Base-by-base conservation (phyloP, 352 stramenopile species). In the Pythium aphanidermatum region DNA sequence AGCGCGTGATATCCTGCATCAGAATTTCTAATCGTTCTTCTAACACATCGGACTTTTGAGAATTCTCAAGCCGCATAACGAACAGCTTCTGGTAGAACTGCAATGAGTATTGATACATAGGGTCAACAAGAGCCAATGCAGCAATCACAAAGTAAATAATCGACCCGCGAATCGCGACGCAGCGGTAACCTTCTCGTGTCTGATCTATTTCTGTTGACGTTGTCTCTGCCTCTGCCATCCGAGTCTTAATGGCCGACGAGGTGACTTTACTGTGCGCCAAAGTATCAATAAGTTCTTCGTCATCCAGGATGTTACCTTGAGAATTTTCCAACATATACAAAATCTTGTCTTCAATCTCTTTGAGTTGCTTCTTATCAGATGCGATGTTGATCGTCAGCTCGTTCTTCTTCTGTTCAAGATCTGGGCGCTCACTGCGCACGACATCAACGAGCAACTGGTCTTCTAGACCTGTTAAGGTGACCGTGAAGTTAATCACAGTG, bases 121-220 rank as follows among this genome's bases (percentile, higher is more conserved):
- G 82, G 29, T 97, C 89, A 9, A 98, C 83, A n/a, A 91, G 68
- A 32, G 87, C 86, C 2, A 97, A 61, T 17, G 83, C 86, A 1
- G 92, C 89, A 29, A 97, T 95, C 11, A 95, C 89, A 59, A 97
- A 98, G 67, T 97, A 98, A 38, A 98, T 88, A 42, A 97, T 85
- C 2, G 81, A 95, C 7, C 89, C 92, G 12, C 91, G 76, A 10
- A 92, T 70, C 8, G 92, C 92, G 7, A 97, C 86, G 35, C 82
- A 82, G 2, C 92, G 83, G 45, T 97, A 98, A 2, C 73, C 74
- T 58, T 98, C 92, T 6, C 88, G 85, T 5, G 88, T 95, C 14
- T 75, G 64, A 38, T 96, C 90, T 46, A 97, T 97, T 46, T 96
- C 86, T 32, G 69, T 58, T 1, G 80, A 95, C 12, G 91, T 97